These are phyloP conservation scores for Linum lewisii DNA, from an alignment of 345 rosid genomes.

Conservation along the genomic window DNA sequence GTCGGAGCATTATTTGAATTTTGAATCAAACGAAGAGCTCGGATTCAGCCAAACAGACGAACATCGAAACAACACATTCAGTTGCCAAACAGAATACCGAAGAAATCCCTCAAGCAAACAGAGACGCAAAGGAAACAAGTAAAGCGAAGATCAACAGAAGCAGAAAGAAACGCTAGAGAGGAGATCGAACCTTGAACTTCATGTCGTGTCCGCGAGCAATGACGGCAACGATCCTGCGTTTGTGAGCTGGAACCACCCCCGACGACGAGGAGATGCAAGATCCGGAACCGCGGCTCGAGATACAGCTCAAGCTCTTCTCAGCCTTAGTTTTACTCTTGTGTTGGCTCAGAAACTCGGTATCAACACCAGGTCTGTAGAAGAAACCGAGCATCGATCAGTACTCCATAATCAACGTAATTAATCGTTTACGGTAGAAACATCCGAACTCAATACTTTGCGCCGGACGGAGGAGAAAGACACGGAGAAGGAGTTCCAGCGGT, in stretches of 20 bases:
- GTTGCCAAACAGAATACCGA: not conserved
- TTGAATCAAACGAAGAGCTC: not conserved
- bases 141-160: not conserved
- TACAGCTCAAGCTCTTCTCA: conserved; percentile 33
- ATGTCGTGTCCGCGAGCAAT: conserved; percentile 27
- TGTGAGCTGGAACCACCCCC: conserved; percentile 18
- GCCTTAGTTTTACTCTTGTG: conserved; percentile 19
- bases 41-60: not conserved
- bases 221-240: conserved; percentile 25
- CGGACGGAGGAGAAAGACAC: conserved; percentile 14
- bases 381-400: not conserved
- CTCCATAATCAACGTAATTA: not conserved
- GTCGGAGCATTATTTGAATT: not conserved
- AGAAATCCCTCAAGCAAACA: not conserved
- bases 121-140: conserved; percentile 2
- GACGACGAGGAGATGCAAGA: conserved; percentile 36
- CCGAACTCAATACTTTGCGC: conserved; percentile 15
- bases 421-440: not conserved
- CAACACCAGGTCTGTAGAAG: conserved; percentile 18
- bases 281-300: conserved; percentile 18
- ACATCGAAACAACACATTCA: not conserved
- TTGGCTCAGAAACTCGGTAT: conserved; percentile 10
- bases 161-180: conserved; percentile 7
- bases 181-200: conserved; percentile 51
- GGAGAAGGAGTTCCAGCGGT: conserved; percentile 14